A percentile compares a stretch with the other conserved stretches of the same genome.
phyloP scores from a whole-genome alignment of 441 rosid genomes.

The Syzygium malaccense region DNA sequence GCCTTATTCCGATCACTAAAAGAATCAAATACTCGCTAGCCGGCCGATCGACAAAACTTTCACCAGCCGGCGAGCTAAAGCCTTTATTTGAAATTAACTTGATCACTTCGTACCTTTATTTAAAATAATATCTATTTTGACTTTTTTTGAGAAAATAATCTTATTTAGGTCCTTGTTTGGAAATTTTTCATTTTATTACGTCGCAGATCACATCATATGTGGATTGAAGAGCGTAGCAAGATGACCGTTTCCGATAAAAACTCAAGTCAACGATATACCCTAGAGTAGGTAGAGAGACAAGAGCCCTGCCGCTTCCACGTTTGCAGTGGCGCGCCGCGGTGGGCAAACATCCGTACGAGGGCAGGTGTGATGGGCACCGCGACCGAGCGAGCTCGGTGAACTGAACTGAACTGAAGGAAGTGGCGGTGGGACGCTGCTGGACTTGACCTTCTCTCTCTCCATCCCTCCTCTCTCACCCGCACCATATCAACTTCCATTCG shows the following conservation, averaged over 20 bases:
- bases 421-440: background rate
- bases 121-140: too few species aligned
- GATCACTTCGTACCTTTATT: too few species aligned
- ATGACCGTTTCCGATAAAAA: background rate
- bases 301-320: background rate
- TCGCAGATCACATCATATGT: too few species aligned
- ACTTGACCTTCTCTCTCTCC: background rate
- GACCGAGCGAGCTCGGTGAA: background rate
- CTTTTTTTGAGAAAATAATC: too few species aligned
- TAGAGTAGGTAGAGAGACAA: too few species aligned
- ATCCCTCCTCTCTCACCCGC: background rate
- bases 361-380: background rate
- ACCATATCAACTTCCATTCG: background rate
- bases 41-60: too few species aligned
- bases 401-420: background rate
- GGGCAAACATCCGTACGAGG: background rate
- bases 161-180: too few species aligned
- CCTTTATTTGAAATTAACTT: too few species aligned
- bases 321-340: background rate
- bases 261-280: background rate
- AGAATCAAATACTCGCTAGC: too few species aligned
- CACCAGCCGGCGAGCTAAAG: accelerated
- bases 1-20: too few species aligned
- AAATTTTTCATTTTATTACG: too few species aligned
- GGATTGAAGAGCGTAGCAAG: background rate